Base-by-base conservation (phyloP, 2,329 filamentous ascomycete genomes). In the Massarina eburnea region DNA sequence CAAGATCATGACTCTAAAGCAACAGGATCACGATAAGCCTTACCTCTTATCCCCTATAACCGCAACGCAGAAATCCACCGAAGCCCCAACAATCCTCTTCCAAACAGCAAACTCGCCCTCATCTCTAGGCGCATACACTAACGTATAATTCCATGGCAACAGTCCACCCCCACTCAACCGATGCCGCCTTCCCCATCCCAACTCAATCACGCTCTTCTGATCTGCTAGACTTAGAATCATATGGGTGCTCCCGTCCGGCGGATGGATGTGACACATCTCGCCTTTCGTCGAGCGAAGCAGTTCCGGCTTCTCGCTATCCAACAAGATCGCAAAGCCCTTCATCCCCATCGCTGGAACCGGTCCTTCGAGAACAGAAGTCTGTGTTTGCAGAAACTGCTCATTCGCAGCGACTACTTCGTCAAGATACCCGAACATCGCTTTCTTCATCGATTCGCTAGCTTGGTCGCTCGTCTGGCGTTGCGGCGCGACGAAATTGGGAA, bases 71-170 rank as follows among this genome's bases (percentile, higher is more conserved):
- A 43, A 38, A 1, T 32, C 18, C 6, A 85, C 81, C 2, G 85
- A 87, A 2, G 88, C 87, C 58, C 84, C 81, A 39, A 94, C 82
- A 55, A 95, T 89, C 54, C 77, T 76, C 64, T 81, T 79, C 5
- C 91, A 79, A 35, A 83, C 77, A 45, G 80, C 77, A 21, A 94
- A 70, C 64, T 95, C 89, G 24, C 79, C 77, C 46, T 83, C 78
- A 53, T 85, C 77, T 59, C 87, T 75, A 2, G 90, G 89, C 12
- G 89, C 88, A 71, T 95, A 95, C 12, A 95, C 77, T 14, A 43
- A 43, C 14, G 34, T 43, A 19, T 43, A 43, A 21, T 32, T 32
- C 41, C 41, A 43, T 4, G 41, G 41, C 14, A 43, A 19, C 33
- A 29, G 6, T 17, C 24, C 41, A 5, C 41, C 41, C 9, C 41